Conservation (phyloP, 306 rosid genomes). For the Carpinus fangiana region DNA sequence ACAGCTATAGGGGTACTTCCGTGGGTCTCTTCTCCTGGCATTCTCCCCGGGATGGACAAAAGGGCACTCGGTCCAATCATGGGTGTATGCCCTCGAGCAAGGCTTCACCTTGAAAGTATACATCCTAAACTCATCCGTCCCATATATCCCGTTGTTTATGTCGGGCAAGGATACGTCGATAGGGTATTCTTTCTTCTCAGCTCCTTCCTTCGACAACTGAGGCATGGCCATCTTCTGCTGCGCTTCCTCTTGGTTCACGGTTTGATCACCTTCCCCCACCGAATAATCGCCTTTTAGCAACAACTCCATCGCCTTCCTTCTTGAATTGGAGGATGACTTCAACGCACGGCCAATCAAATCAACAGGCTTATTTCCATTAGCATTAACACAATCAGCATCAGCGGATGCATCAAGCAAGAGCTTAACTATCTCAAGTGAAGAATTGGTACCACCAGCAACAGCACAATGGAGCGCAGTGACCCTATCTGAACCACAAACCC, state of each 20-base stretch:
- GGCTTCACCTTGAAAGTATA: conserved; percentile 98
- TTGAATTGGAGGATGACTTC: conserved; percentile 40
- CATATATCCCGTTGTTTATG: conserved; percentile 86
- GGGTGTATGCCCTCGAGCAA: conserved; percentile 97
- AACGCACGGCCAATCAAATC: conserved; percentile 62
- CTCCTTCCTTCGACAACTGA: conserved; percentile 47
- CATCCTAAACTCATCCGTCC: conserved; percentile 93
- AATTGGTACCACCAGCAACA: conserved; percentile 69
- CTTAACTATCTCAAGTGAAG: conserved; percentile 67
- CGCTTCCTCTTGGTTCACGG: conserved; percentile 44
- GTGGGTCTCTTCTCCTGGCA: conserved; percentile 97
- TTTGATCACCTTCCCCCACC: conserved; percentile 37
- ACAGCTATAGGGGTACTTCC: conserved; percentile 94
- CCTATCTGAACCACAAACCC: conserved; percentile 70
- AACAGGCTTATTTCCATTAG: conserved; percentile 59
- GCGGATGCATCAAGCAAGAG: conserved; percentile 81
- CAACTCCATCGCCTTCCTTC: conserved; percentile 74
- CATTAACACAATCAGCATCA: conserved; percentile 53
- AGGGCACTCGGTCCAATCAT: conserved; percentile 99
- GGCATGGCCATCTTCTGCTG: conserved; percentile 34
- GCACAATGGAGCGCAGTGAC: conserved; percentile 96
- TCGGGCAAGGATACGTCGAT: conserved; percentile 87
- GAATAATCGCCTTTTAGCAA: conserved; percentile 54
- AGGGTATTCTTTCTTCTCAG: conserved; percentile 91
- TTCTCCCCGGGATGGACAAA: conserved; percentile 99